Base-by-base conservation (phyloP, 768 basidiomycete genomes). In the Auricularia sp. region DNA sequence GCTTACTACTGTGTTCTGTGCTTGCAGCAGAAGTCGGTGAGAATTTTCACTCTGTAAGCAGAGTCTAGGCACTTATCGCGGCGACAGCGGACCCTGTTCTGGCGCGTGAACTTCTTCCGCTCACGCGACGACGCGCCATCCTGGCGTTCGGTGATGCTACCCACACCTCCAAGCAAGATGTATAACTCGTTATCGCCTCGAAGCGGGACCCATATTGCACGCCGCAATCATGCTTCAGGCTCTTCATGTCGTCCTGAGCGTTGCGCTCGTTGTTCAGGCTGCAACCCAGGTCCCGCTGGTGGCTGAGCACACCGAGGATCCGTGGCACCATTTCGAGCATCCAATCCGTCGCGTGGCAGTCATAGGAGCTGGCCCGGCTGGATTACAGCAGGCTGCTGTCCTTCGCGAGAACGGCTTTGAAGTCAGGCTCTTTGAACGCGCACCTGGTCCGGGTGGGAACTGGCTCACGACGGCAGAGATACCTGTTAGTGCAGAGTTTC, bases 401-500 rank as follows among this genome's bases (percentile, higher is more conserved):
- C 16, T 51, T 8, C 47, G 47, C 16, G 47, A 51, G 47, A 51
- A 51, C 1, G 78, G 77, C 2, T 76, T 74, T 62, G 73, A 77
- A 34, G 76, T 76, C 24, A 75, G 74, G 47, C 54, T 78, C 8
- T 78, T 74, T 61, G 77, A 79, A 63, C 75, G 78, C n/a, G 79
- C 79, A 66, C 64, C 69, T 34, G 62, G 72, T 0, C 77, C 79
- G 1, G 77, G 78, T 3, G 78, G 78, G 11, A 78, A 76, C 64
- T 80, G 79, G 79, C 77, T 77, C 65, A 79, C 79, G 61, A 77
- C 76, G 7, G 78, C 79, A 6, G 75, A 79, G 63, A 68, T 67
- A 1, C 74, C 78, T 2, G 65, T 73, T 3, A 69, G 76, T 61
- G 73, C 77, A 1, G 74, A 77, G 16, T 71, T 80, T 16, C 79